Base-by-base conservation (phyloP, 2,329 filamentous ascomycete genomes). In the Fusarium citri region DNA sequence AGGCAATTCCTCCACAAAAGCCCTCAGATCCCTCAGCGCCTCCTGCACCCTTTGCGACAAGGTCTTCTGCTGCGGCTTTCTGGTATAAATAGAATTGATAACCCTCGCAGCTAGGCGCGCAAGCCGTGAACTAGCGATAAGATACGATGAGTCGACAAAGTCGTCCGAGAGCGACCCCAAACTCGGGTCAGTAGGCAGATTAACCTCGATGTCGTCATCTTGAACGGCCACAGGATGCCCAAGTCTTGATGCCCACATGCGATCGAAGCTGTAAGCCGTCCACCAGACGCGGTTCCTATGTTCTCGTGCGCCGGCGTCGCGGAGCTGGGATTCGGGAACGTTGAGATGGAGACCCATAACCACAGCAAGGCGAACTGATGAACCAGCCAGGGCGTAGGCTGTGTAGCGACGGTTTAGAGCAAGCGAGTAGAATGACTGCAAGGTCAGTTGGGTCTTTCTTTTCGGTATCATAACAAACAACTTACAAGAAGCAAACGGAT, bases 191-290 rank as follows among this genome's bases (percentile, higher is more conserved):
- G 80, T 80, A 0, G 83, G 83, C 8, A 82, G 68, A 26, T 83
- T 80, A 7, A 83, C 80, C 31, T 82, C 76, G 6, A 86, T 85
- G 20, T 85, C 84, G 37, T 83, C 79, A 53, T 86, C 84, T 15
- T 80, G 79, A 8, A 86, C 81, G 41, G 83, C 82, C 9, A 83
- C 79, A 0, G 85, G 83, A 25, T 85, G 80, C 0, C 84, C 83
- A 53, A 86, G 78, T 48, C 84, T 83, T 0, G 83, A 82, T 5
- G 82, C 82, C 79, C 81, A 84, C 77, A 86, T 82, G 4, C 84
- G 79, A 59, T 84, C 83, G 23, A 84, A 76, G 11, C 76, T 79
- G 45, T 83, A 84, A 0, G 82, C 77, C 0, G 82, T 83, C 81
- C 81, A 83, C 78, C 80, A 83, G 2, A 83, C 74, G 2, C 81